phyloP scores from a whole-genome alignment of 306 rosid genomes.

The Citrullus mucosospermus region DNA sequence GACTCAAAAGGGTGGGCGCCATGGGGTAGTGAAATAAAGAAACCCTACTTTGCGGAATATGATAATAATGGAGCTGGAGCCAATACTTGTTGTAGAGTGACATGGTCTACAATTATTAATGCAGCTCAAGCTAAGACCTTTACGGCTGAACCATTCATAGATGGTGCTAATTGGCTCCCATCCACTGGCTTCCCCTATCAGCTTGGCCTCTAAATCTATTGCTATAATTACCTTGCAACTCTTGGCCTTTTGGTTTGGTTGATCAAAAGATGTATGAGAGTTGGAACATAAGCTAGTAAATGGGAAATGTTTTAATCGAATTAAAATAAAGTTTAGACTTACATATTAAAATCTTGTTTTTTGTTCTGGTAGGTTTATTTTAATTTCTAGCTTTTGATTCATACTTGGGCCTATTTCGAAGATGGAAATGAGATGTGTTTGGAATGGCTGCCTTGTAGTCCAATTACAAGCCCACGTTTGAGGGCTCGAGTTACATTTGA shows the following conservation, averaged over 20 bases:
- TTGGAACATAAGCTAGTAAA: too few relatives aligned
- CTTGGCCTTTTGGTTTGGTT: not conserved
- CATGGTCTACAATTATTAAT: not conserved
- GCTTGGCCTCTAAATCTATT: not conserved
- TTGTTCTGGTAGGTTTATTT: too few relatives aligned
- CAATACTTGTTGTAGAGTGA: not conserved
- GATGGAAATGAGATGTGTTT: too few relatives aligned
- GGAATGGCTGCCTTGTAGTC: too few relatives aligned
- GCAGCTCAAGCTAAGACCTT: not conserved
- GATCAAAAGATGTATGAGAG: too few relatives aligned
- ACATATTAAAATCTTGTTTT: too few relatives aligned
- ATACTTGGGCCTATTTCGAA: too few relatives aligned
- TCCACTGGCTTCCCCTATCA: not conserved
- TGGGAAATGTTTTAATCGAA: too few relatives aligned
- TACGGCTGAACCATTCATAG: not conserved
- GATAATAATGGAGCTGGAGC: not conserved
- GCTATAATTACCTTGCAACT: not conserved
- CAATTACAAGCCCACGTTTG: too few relatives aligned
- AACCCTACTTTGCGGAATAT: not conserved
- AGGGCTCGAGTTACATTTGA: too few relatives aligned
- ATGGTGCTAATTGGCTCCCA: not conserved
- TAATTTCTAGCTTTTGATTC: too few relatives aligned
- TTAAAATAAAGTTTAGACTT: too few relatives aligned
- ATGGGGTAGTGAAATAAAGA: not conserved
- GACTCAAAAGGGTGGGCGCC: not conserved